Percentiles rank a stretch among this genome's conserved stretches.
Conservation (phyloP, 163 green algal genomes). For the Coccomyxa subellipsoidea region DNA sequence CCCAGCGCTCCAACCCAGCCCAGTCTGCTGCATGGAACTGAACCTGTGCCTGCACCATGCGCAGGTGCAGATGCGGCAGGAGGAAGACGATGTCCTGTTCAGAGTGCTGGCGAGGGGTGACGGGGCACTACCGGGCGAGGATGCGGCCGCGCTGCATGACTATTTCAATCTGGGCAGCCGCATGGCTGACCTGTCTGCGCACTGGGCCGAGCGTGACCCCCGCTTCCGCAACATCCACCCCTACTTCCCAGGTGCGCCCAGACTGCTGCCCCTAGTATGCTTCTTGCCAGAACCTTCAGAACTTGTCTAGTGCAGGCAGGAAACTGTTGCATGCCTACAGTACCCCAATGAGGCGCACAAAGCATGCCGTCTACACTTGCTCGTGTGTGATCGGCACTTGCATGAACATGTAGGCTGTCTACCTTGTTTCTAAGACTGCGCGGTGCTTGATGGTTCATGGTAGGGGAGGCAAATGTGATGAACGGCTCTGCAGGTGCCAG, state of each 20-base stretch:
- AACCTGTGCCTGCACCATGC: not conserved
- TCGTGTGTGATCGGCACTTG: not conserved
- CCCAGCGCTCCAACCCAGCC: too few species aligned
- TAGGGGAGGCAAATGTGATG: too few species aligned
- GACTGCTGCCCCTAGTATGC: not conserved
- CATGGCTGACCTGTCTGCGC: constrained; percentile 42
- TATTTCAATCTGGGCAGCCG: constrained; percentile 77
- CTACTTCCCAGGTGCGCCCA: constrained; percentile 50
- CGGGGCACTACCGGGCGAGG: constrained; percentile 29
- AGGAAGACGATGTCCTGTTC: constrained; percentile 57
- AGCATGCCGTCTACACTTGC: not conserved
- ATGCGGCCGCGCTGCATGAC: constrained; percentile 53
- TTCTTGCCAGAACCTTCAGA: not conserved
- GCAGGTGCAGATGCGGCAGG: constrained; percentile 63
- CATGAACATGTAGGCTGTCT: too few species aligned
- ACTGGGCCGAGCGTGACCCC: constrained; percentile 53
- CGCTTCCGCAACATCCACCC: constrained; percentile 54
- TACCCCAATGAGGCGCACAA: too few species aligned
- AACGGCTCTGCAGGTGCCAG: constrained; percentile 64
- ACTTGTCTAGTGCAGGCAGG: not conserved
- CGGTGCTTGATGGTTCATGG: too few species aligned
- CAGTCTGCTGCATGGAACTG: too few species aligned
- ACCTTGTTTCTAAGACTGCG: too few species aligned
- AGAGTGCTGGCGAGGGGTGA: constrained; percentile 38
- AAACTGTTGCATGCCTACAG: too few species aligned